Base-by-base conservation (phyloP, 2,329 filamentous ascomycete genomes). In the Raffaelea arxii region DNA sequence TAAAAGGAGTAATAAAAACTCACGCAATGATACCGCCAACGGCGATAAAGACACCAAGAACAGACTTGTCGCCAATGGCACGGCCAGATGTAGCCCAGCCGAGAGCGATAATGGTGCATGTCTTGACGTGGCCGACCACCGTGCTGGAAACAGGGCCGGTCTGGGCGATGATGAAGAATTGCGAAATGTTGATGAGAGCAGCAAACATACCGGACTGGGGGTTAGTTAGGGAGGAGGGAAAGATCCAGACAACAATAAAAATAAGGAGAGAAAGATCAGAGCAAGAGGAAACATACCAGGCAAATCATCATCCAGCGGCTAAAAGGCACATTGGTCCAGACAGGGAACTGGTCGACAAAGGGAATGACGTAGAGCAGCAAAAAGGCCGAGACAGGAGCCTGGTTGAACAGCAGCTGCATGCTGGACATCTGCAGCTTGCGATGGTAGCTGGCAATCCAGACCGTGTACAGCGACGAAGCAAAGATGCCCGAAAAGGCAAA, bases 371-470 rank as follows among this genome's bases (percentile, higher is more conserved):
- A 83, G 24, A 84, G 69, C 44, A 85, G 69, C 52, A 84, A 60
- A 49, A 81, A 69, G 2, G 75, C 73, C 21, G 78, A 77, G 2
- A 82, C 65, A 2, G 80, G 79, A 2, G 80, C 77, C 61, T 84
- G 80, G 61, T 82, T 84, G 63, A 78, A 77, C 11, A 86, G 69
- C 25, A 86, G 65, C 64, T 85, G 82, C 73, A 82, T 80, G 62
- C 78, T 83, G 53, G 72, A 75, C 65, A 84, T 78, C 50, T 79
- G 70, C 21, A 84, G 69, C 61, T 77, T 81, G 51, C 76, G 72
- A 59, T 83, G 78, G 57, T 80, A 84, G 56, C 72, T 74, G 44
- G 75, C 71, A 56, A 84, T 82, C 78, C 78, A 83, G 49, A 84
- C 75, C 0, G 80, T 84, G 60, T 85, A 85, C 16, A 84, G 62